Evolutionary conservation across 2,329 filamentous ascomycete species (phyloP), one percentile per base, ranked within the genome.

Genomic region (Verticillium nonalfalfae): DNA sequence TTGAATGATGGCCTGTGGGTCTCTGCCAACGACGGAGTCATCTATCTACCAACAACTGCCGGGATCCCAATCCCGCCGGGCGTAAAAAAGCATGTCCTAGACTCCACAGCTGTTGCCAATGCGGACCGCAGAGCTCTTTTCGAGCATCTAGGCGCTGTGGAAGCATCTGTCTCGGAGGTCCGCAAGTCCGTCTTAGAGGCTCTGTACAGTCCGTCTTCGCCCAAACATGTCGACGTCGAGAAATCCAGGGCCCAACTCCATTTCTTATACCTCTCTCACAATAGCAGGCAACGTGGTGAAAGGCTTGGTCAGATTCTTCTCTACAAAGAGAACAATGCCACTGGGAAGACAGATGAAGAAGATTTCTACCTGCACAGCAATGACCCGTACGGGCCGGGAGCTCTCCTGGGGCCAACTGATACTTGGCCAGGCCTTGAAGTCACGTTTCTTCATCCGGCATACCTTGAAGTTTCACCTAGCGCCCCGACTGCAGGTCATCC

Each of bases 241-340:
- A 21, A 57, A 9, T 57, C 38, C 18, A 45, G 36, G n/a, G 15
- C 55, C 26, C 57, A 63, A 36, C 59, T 63, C 6, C 56, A 59
- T 15, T 66, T 61, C 40, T 54, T 66, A 9, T 66, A 64, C 35
- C 36, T 50, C 39, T 61, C 64, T 31, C 39, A 36, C 21, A 13
- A 14, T n/a, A 2, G 10, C 18, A 58, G 11, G 18, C n/a, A 40
- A 33, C 31, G 9, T 4, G 15, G 18, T n/a, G 36, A 58, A 15
- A 52, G 13, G 34, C 35, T 60, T 6, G 10, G 31, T 9, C 9
- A 57, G 13, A 60, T 56, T 1, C 56, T 38, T 36, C 26, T 62
- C 18, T 55, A 38, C 10, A 60, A 31, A 35, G n/a, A 45, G 14
- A 35, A 57, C 15, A 36, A 21, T 38, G 26, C 7, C 11, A 50